These are phyloP conservation scores for Eustoma russellianum DNA, from an alignment of 257 asterid species.

Conservation along the genomic window DNA sequence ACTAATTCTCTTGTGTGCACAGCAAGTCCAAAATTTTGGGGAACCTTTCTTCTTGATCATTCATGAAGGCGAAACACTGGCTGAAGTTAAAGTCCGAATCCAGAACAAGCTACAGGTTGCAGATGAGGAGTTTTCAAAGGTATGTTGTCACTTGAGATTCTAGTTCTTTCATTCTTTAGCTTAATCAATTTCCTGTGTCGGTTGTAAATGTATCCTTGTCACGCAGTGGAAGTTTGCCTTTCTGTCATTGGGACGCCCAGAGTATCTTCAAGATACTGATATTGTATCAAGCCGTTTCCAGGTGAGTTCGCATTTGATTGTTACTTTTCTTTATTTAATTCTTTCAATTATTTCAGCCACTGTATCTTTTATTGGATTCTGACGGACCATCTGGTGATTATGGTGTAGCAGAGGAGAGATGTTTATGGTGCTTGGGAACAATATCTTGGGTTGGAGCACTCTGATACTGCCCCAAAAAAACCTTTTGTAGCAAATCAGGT, in stretches of 20 bases:
- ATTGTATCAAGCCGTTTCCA: constrained; percentile 76
- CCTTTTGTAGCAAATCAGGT: constrained; percentile 77
- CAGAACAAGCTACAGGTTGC: constrained; percentile 81
- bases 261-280: constrained; percentile 86
- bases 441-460: constrained; percentile 93
- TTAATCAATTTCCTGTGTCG: neutral
- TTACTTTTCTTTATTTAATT: neutral
- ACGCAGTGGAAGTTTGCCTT: constrained; percentile 91
- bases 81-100: constrained; percentile 68
- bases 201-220: constrained; percentile 2
- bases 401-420: constrained; percentile 55
- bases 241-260: constrained; percentile 91
- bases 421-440: constrained; percentile 98
- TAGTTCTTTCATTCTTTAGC: neutral
- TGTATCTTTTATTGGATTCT: too few relatives aligned
- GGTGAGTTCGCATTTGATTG: constrained; percentile 45
- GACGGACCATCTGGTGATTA: neutral
- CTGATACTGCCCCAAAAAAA: constrained; percentile 81
- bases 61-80: constrained; percentile 86
- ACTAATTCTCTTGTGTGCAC: constrained; percentile 12
- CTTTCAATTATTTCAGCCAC: too few relatives aligned
- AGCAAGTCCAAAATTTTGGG: constrained; percentile 95
- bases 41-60: constrained; percentile 90
- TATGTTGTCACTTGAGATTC: constrained; percentile 9
- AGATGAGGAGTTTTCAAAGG: constrained; percentile 92